A percentile compares a stretch with the other conserved stretches of the same genome.
Conservation (phyloP, 208 protist genomes). For the Trypanosoma vivax region DNA sequence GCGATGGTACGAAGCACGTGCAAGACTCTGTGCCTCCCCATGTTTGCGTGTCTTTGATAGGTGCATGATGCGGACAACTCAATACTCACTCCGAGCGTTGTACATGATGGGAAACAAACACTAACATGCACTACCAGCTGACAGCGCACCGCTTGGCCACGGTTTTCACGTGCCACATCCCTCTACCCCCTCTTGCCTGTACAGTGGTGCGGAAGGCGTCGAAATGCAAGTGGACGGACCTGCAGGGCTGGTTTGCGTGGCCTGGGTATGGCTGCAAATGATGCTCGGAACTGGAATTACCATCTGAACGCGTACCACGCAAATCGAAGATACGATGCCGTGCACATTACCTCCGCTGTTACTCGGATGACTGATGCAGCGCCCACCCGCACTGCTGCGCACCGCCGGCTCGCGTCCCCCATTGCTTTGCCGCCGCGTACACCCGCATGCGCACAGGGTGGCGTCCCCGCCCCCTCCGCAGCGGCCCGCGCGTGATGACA, state of each 20-base stretch:
- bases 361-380: constrained; percentile 22
- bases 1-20: constrained; percentile 26
- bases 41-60: neutral
- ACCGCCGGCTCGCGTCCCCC: too few relatives aligned
- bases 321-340: constrained; percentile 13
- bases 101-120: constrained; percentile 11
- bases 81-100: constrained; percentile 21
- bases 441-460: too few relatives aligned
- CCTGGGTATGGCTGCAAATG: constrained; percentile 6
- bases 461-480: too few relatives aligned
- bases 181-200: neutral
- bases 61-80: constrained; percentile 19
- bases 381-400: too few relatives aligned
- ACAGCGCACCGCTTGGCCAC: neutral
- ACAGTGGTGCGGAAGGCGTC: too few relatives aligned
- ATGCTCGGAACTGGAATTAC: constrained; percentile 26
- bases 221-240: too few relatives aligned
- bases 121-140: constrained; percentile 32
- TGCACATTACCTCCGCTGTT: constrained; percentile 26
- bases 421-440: too few relatives aligned
- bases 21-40: neutral
- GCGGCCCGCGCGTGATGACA: constrained; percentile 1
- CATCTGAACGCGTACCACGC: constrained; percentile 21
- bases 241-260: too few relatives aligned
- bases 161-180: neutral